Evolutionary conservation across 768 basidiomycete genomes (phyloP).

Genomic region (Termitomyces sp.): DNA sequence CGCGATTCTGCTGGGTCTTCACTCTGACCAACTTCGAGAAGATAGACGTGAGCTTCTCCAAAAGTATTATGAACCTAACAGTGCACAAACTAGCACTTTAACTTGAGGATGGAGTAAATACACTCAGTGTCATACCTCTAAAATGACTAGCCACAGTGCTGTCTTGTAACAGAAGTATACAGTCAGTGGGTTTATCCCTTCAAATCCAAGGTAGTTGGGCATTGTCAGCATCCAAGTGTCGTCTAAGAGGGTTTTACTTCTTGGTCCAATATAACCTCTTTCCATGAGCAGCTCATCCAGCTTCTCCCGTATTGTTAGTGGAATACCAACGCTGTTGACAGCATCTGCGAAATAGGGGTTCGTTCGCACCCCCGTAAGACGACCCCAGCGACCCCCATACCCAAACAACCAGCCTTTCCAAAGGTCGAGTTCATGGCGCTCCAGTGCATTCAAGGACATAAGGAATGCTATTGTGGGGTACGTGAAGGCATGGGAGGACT

Average conservation of each 20-base stretch:
- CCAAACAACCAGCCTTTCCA: conserved; percentile 1
- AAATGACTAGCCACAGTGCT: neutral
- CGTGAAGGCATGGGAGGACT: neutral
- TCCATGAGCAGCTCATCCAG: neutral
- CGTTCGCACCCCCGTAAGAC: neutral
- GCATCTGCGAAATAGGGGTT: neutral
- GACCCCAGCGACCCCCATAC: neutral
- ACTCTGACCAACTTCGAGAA: conserved; percentile 39
- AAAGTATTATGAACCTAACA: conserved; percentile 68
- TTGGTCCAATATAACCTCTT: neutral
- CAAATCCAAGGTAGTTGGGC: conserved; percentile 60
- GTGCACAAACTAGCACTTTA: neutral
- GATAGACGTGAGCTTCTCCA: conserved; percentile 60
- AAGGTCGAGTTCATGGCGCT: neutral
- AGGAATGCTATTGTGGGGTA: conserved; percentile 1
- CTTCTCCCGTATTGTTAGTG: neutral
- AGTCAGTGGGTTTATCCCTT: conserved; percentile 68
- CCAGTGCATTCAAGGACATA: neutral
- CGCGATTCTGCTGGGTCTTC: conserved; percentile 31
- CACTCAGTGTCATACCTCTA: neutral
- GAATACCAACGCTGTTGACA: neutral
- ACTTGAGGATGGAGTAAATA: neutral
- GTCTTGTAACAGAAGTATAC: conserved; percentile 60
- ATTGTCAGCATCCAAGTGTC: conserved; percentile 74
- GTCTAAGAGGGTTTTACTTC: conserved; percentile 21